Evolutionary conservation across 1,284 basidiomycete species (phyloP).

Genomic region (Trichosporon faecale): DNA sequence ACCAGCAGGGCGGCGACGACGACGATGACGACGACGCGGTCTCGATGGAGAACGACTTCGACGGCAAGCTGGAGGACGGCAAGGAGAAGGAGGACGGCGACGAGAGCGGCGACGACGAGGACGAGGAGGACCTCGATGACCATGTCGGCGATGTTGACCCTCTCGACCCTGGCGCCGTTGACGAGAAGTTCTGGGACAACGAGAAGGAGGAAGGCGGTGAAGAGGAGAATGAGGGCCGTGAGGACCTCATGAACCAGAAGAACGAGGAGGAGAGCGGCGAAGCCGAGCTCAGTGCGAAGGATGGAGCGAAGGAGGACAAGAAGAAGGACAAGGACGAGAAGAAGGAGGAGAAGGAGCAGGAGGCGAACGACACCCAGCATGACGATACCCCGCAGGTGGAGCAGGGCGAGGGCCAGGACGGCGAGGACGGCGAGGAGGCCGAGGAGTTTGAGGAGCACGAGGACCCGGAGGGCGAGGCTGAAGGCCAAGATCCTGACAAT

Average conservation of each 20-base stretch:
- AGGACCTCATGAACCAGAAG: slow-evolving; percentile 53
- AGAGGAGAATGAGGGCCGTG: slow-evolving; percentile 45
- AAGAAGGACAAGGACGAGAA: slow-evolving; percentile 49
- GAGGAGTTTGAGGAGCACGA: slow-evolving; percentile 39
- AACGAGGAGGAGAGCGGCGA: slow-evolving; percentile 51
- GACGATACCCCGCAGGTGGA: slow-evolving; percentile 34
- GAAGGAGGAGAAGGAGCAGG: slow-evolving; percentile 42
- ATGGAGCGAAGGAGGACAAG: slow-evolving; percentile 53
- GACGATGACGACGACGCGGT: slow-evolving; percentile 63
- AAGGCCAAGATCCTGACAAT: slow-evolving; percentile 33
- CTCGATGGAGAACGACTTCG: slow-evolving; percentile 63
- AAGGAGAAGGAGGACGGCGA: slow-evolving; percentile 61
- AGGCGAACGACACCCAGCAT: slow-evolving; percentile 40
- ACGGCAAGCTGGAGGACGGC: slow-evolving; percentile 77
- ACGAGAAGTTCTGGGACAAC: slow-evolving; percentile 97
- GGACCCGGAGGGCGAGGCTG: slow-evolving; percentile 52
- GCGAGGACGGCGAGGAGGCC: slow-evolving; percentile 36
- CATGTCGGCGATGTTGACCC: slow-evolving; percentile 80
- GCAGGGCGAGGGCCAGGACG: slow-evolving; percentile 32
- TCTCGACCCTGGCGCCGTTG: slow-evolving; percentile 79
- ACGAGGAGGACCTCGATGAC: slow-evolving; percentile 69
- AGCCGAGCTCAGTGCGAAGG: slow-evolving; percentile 74
- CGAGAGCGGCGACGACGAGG: slow-evolving; percentile 58
- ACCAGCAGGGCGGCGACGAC: slow-evolving; percentile 61
- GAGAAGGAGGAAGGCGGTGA: slow-evolving; percentile 57